A percentile compares a stretch with the other conserved stretches of the same genome.
These are phyloP conservation scores for Podospora conica DNA, from an alignment of 495 filamentous ascomycete species.

Conservation along the genomic window DNA sequence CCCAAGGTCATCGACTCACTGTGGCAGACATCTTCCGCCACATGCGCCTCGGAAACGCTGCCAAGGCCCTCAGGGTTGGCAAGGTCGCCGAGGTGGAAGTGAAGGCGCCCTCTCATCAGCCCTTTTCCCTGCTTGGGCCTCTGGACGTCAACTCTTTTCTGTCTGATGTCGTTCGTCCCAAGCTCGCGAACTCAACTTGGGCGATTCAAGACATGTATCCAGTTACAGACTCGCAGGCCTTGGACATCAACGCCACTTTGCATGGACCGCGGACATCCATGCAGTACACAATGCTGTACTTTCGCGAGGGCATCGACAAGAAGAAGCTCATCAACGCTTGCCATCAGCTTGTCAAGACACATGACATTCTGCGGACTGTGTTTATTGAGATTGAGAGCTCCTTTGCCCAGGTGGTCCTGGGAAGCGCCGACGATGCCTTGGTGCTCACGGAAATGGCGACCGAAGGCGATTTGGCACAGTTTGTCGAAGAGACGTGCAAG, in stretches of 20 bases:
- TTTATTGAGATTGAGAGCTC: conserved; percentile 39
- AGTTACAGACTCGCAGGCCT: conserved; percentile 39
- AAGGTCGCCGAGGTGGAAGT: neutral
- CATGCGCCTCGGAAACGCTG: conserved; percentile 13
- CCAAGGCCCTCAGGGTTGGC: conserved; percentile 16
- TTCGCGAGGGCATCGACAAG: conserved; percentile 24
- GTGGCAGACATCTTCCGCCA: conserved; percentile 17
- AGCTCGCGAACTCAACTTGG: conserved; percentile 13
- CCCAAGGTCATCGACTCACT: conserved; percentile 8
- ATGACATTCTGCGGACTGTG: conserved; percentile 64
- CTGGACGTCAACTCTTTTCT: conserved; percentile 1
- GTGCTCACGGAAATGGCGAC: conserved; percentile 36
- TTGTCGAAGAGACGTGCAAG: conserved; percentile 43
- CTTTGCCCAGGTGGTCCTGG: conserved; percentile 30
- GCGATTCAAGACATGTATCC: conserved; percentile 17
- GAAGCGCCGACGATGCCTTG: conserved; percentile 44
- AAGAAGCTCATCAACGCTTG: conserved; percentile 27
- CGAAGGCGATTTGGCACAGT: conserved; percentile 17
- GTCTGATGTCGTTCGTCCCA: conserved; percentile 5
- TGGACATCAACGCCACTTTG: conserved; percentile 56
- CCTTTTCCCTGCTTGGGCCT: conserved; percentile 13
- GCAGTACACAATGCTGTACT: conserved; percentile 36
- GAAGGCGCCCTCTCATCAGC: neutral
- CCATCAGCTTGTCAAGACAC: conserved; percentile 43
- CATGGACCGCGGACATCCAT: conserved; percentile 41